Conservation (phyloP, 2,329 filamentous ascomycete genomes). For the Sarocladiaceae sp. region DNA sequence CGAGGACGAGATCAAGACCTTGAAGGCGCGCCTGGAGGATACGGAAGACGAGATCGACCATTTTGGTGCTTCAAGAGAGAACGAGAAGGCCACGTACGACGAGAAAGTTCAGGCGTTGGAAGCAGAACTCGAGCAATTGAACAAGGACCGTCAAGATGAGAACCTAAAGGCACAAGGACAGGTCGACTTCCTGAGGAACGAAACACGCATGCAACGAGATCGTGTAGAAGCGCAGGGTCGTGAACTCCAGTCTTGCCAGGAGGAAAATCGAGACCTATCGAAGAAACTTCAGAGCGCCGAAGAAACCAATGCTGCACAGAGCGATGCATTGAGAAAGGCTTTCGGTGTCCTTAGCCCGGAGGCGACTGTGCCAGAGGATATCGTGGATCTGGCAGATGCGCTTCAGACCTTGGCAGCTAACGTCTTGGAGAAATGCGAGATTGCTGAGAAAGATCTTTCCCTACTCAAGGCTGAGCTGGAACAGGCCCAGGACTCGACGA, state of each 20-base stretch:
- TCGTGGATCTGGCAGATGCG: conserved; percentile 51
- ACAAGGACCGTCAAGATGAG: conserved; percentile 51
- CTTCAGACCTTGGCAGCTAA: conserved; percentile 53
- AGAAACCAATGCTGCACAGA: conserved; percentile 44
- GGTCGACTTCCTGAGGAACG: conserved; percentile 55
- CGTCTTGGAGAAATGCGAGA: conserved; percentile 52
- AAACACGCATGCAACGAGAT: conserved; percentile 53
- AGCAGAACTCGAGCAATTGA: conserved; percentile 61
- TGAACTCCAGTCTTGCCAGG: conserved; percentile 48
- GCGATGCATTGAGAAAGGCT: conserved; percentile 50
- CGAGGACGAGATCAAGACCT: conserved; percentile 69
- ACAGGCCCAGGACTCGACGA: conserved; percentile 46
- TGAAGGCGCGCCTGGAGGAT: conserved; percentile 76
- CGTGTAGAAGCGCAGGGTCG: conserved; percentile 52
- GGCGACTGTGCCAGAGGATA: conserved; percentile 47
- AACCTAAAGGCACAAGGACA: conserved; percentile 53
- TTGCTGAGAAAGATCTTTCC: conserved; percentile 52
- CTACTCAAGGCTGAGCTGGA: conserved; percentile 60
- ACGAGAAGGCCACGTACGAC: conserved; percentile 67
- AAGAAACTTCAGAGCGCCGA: conserved; percentile 45
- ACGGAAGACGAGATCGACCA: conserved; percentile 88
- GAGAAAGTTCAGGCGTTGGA: conserved; percentile 63
- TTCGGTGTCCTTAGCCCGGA: conserved; percentile 51
- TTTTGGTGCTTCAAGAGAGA: conserved; percentile 73
- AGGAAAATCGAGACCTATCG: conserved; percentile 45